phyloP scores from a whole-genome alignment of 73 alveolate genomes.

The Durusdinium trenchii region DNA sequence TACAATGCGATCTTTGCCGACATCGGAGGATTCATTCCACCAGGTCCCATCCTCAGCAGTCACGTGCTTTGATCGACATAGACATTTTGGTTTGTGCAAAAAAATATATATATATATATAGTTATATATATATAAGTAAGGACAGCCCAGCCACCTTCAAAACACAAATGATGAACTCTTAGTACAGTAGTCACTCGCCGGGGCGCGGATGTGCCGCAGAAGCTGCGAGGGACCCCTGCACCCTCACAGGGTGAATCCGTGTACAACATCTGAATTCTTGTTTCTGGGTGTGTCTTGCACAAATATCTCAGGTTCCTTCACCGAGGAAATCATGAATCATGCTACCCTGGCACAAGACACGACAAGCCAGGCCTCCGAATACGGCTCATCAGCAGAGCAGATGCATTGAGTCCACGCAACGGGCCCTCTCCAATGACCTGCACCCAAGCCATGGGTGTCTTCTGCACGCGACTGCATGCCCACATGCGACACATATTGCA shows the following conservation, averaged over 20 bases:
- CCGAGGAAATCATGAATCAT: background rate
- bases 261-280: background rate
- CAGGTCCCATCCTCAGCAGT: constrained; percentile 90
- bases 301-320: background rate
- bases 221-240: constrained; percentile 58
- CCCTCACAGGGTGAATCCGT: background rate
- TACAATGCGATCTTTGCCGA: constrained; percentile 32
- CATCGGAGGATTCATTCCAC: constrained; percentile 62
- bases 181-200: background rate
- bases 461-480: no score
- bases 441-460: background rate
- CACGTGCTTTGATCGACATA: no score
- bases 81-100: background rate
- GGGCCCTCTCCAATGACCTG: constrained; percentile 90
- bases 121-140: background rate
- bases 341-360: background rate
- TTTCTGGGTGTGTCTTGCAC: background rate
- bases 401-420: constrained; percentile 75
- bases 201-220: constrained; percentile 6
- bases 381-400: constrained; percentile 86
- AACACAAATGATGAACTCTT: background rate
- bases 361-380: constrained; percentile 25
- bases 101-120: no score
- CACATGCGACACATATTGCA: no score
- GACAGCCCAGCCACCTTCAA: background rate